Conservation (phyloP, 257 asterid genomes). For the Solanum dulcamara region DNA sequence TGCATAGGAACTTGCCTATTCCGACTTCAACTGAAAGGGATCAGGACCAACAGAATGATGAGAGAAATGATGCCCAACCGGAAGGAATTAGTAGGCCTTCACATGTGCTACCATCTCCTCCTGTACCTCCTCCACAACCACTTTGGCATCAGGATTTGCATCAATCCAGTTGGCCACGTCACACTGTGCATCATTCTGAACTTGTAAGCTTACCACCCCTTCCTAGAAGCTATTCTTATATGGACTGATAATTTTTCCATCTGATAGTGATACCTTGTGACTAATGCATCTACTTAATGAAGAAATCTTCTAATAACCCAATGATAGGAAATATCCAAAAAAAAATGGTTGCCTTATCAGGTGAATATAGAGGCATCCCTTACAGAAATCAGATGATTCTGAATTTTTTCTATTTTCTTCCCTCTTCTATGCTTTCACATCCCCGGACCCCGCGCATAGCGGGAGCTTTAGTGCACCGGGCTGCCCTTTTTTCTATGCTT, state of each 20-base stretch:
- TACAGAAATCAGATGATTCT: not conserved
- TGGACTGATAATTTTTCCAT: not conserved
- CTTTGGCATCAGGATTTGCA: conserved; percentile 80
- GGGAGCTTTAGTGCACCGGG: no score
- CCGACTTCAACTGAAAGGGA: conserved; percentile 58
- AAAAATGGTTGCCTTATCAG: not conserved
- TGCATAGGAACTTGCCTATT: conserved; percentile 62
- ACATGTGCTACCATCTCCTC: conserved; percentile 59
- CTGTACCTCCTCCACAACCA: conserved; percentile 82
- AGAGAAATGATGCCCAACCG: conserved; percentile 40
- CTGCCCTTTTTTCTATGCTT: no score
- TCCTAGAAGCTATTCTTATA: not conserved
- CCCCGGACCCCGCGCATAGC: no score
- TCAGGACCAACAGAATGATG: conserved; percentile 40
- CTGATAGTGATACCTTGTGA: not conserved
- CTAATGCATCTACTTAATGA: not conserved
- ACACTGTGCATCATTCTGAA: conserved; percentile 66
- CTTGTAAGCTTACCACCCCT: conserved; percentile 32
- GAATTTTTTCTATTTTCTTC: not conserved
- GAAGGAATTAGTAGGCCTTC: conserved; percentile 53
- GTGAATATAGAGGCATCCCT: not conserved
- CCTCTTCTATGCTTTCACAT: not conserved
- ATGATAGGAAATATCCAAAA: not conserved
- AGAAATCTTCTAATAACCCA: not conserved
- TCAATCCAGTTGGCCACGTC: conserved; percentile 78